phyloP scores from a whole-genome alignment of 2,329 filamentous ascomycete genomes.

The Akanthomyces dipterigenus region DNA sequence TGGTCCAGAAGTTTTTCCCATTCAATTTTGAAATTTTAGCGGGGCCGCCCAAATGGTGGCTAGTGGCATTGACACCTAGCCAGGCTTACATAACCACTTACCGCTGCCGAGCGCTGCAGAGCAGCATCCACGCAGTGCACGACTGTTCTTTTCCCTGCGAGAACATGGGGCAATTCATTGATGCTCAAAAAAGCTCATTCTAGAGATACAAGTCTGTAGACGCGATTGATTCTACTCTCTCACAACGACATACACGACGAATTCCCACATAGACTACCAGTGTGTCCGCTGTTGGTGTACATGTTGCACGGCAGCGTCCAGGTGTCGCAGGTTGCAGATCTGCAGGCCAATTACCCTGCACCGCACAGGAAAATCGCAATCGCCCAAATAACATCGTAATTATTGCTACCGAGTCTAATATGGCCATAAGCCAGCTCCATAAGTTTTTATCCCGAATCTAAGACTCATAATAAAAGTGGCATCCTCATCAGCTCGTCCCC shows the following conservation, averaged over 20 bases:
- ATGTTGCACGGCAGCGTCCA: background rate
- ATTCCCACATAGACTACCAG: background rate
- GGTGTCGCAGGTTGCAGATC: no score
- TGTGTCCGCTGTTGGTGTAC: no score
- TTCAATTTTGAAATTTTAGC: slow-evolving; percentile 8
- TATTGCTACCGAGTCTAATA: slow-evolving; percentile 11
- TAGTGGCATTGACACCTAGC: background rate
- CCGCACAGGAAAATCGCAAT: background rate
- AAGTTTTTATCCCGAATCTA: slow-evolving; percentile 9
- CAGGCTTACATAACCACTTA: background rate
- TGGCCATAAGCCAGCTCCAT: slow-evolving; percentile 9
- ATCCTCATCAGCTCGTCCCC: background rate
- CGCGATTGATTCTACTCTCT: no score
- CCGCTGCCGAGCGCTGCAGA: no score
- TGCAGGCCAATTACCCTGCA: background rate
- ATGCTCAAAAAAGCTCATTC: background rate
- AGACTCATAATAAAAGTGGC: slow-evolving; percentile 12
- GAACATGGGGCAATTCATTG: background rate
- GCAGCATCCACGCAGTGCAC: background rate
- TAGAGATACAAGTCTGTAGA: background rate
- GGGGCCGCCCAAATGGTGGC: background rate
- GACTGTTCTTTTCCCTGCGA: background rate
- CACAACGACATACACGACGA: background rate
- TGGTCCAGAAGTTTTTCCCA: slow-evolving; percentile 8
- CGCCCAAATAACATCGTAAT: background rate